Evolutionary conservation across 2,329 filamentous ascomycete genomes (phyloP).

Genomic region (Aspergillus cejpii): DNA sequence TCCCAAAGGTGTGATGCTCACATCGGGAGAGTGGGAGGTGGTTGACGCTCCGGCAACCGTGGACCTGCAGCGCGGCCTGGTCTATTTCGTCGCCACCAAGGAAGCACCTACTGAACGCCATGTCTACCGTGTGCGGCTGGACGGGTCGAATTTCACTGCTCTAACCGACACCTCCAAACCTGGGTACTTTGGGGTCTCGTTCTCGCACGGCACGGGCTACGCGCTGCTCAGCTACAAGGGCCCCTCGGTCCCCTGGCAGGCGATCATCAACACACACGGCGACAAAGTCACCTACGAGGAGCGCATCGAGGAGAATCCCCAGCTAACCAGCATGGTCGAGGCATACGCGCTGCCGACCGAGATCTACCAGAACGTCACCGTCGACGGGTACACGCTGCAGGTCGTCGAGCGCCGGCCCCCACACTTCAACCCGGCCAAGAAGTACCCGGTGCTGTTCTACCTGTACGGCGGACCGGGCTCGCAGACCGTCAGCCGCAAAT

Average conservation of each 20-base stretch:
- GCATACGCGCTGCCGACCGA: constrained; percentile 75
- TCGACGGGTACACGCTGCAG: constrained; percentile 68
- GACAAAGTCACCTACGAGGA: constrained; percentile 59
- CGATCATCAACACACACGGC: constrained; percentile 75
- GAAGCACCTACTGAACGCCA: constrained; percentile 85
- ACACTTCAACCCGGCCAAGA: constrained; percentile 74
- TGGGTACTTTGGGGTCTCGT: constrained; percentile 75
- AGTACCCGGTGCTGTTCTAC: constrained; percentile 90
- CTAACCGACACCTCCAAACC: constrained; percentile 67
- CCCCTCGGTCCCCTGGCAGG: constrained; percentile 83
- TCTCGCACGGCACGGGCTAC: constrained; percentile 75
- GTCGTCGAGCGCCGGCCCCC: constrained; percentile 80
- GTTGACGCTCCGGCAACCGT: constrained; percentile 76
- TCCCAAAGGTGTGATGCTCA: constrained; percentile 74
- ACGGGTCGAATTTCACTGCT: constrained; percentile 65
- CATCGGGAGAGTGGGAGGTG: constrained; percentile 87
- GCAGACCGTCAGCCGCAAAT: constrained; percentile 74
- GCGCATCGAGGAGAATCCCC: constrained; percentile 69
- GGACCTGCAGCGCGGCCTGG: constrained; percentile 74
- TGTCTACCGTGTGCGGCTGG: constrained; percentile 79
- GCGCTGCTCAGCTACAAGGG: constrained; percentile 78
- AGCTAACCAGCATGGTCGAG: constrained; percentile 61
- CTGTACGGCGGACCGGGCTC: constrained; percentile 94
- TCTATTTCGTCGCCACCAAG: constrained; percentile 86
- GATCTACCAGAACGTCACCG: constrained; percentile 74